Base-by-base conservation (phyloP, 352 stramenopile species). In the Pythium angustatum region DNA sequence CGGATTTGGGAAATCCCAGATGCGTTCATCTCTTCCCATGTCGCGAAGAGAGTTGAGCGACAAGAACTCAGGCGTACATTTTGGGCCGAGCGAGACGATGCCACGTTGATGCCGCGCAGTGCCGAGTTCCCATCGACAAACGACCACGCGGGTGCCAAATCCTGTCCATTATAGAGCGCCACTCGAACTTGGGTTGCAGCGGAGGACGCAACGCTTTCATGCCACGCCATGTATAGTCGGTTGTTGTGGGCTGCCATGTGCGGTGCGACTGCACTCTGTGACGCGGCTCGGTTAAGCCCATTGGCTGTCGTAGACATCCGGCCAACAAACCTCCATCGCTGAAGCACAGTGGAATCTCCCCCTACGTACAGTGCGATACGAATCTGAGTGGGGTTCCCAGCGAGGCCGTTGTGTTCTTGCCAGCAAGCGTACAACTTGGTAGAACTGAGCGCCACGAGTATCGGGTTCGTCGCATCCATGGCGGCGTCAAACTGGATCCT, bases 181-280 rank as follows among this genome's bases (percentile, higher is more conserved):
- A 91, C 77, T 28, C 81, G 84, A 34, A 89, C 77, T 31, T 90
- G 79, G 7, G 72, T 60, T 7, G 54, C 40, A 0, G 22, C 19
- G 0, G 69, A 56, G 0, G 69, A 58, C 8, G 63, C 48, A 0
- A 59, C 45, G 3, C 27, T 68, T 58, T 90, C 81, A 14, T 90
- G 77, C 84, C 84, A 93, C 14, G 69, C 76, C 4, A 64, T 62
- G 27, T 89, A 91, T 15, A 93, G 31, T 17, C 84, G 88, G 1
- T 65, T 64, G 9, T 59, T 69, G 43, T 84, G 78, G 0, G 70
- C 47, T 0, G 64, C 52, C 0, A 77, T 44, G n/a, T 73, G 62
- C 10, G 84, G 77, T 1, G 50, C 51, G 9, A 62, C 58, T 17
- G 75, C 84, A 21, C 59, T 79, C 49, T 72, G 64, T 1, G 71